Conservation (phyloP, 345 rosid genomes). For the Citrus hindsii region DNA sequence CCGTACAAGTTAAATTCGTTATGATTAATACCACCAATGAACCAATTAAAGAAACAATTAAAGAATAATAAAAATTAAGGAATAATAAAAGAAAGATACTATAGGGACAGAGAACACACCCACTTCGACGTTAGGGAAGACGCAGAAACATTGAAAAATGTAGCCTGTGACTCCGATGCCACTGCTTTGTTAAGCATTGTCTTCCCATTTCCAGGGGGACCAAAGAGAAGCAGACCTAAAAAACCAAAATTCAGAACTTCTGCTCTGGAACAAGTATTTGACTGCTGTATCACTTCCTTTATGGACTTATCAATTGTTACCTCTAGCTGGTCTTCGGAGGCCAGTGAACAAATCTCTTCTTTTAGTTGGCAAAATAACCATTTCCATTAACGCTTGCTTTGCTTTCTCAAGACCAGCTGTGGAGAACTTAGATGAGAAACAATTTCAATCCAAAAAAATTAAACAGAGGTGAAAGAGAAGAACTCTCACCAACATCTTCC, state of each 20-base stretch:
- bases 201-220: slow-evolving; percentile 99
- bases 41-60: slow-evolving; percentile 5
- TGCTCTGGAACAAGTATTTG: slow-evolving; percentile 3
- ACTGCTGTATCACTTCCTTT: background rate
- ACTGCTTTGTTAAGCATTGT: slow-evolving; percentile 99
- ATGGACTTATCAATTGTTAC: slow-evolving; percentile 31
- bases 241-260: slow-evolving; percentile 14
- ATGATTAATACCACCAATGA: background rate
- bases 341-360: slow-evolving; percentile 96
- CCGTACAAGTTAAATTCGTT: slow-evolving; percentile 7
- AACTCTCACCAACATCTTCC: slow-evolving; percentile 91
- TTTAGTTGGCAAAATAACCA: slow-evolving; percentile 93
- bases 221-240: slow-evolving; percentile 90
- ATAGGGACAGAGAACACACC: slow-evolving; percentile 41
- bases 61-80: background rate
- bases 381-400: slow-evolving; percentile 89
- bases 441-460: background rate
- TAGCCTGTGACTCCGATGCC: slow-evolving; percentile 94
- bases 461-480: background rate
- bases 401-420: slow-evolving; percentile 98
- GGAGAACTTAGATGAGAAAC: slow-evolving; percentile 18
- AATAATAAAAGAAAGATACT: background rate
- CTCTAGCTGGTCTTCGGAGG: slow-evolving; percentile 92
- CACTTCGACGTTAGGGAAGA: slow-evolving; percentile 96
- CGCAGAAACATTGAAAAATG: slow-evolving; percentile 94